Conservation (phyloP, 495 filamentous ascomycete species). For the Amorphotheca resinae region DNA sequence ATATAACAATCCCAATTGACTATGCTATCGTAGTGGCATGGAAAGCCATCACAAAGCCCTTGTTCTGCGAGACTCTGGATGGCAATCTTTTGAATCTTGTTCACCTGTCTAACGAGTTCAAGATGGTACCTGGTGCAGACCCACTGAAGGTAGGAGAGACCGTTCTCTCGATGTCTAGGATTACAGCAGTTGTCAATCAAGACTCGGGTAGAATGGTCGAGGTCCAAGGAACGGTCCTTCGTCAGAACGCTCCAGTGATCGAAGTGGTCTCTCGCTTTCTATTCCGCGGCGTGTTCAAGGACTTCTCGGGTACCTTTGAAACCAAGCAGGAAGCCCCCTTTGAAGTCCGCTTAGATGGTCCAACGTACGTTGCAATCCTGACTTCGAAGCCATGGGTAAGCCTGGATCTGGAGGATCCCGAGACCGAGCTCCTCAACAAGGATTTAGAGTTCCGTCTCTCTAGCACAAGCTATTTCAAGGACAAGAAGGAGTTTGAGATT, state of each 20-base stretch:
- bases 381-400: neutral
- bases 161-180: slow-evolving; percentile 77
- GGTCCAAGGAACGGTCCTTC: slow-evolving; percentile 81
- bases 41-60: slow-evolving; percentile 95
- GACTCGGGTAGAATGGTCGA: slow-evolving; percentile 97
- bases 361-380: neutral
- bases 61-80: slow-evolving; percentile 83
- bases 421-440: neutral
- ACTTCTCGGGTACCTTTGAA: slow-evolving; percentile 33
- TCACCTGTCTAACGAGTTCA: slow-evolving; percentile 89
- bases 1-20: slow-evolving; percentile 92
- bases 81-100: slow-evolving; percentile 87
- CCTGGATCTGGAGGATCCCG: neutral
- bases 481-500: neutral
- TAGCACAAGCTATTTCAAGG: neutral
- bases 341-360: neutral
- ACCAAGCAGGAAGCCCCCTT: neutral
- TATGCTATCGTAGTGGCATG: slow-evolving; percentile 94
- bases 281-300: neutral
- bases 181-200: slow-evolving; percentile 93
- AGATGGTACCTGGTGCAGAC: slow-evolving; percentile 86
- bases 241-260: slow-evolving; percentile 77
- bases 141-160: slow-evolving; percentile 84
- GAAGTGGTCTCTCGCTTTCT: slow-evolving; percentile 61
- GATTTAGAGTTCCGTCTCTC: neutral